A percentile compares a stretch with the other conserved stretches of the same genome.
phyloP scores from a whole-genome alignment of 768 basidiomycete genomes.

The Trametes gibbosa region DNA sequence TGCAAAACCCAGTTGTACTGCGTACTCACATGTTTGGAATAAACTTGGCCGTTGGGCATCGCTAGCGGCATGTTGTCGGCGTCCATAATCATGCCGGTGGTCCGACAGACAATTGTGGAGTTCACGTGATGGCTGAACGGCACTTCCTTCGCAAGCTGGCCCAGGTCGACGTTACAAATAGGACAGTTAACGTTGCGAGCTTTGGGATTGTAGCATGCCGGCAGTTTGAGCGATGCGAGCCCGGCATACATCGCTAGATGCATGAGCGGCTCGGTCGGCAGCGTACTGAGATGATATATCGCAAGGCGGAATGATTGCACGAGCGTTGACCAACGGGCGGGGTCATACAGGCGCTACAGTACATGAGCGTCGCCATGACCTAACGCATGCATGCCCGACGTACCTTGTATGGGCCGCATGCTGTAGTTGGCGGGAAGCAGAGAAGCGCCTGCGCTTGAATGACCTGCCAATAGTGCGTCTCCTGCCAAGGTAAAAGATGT shows the following conservation, averaged over 20 bases:
- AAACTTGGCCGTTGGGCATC: conserved; percentile 82
- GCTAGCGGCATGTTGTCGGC: conserved; percentile 91
- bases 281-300: conserved; percentile 81
- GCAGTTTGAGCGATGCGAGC: conserved; percentile 84
- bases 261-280: conserved; percentile 85
- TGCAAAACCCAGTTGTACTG: background rate
- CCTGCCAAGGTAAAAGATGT: conserved; percentile 78
- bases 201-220: conserved; percentile 67
- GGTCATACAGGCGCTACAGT: conserved; percentile 77
- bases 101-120: conserved; percentile 89
- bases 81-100: conserved; percentile 94
- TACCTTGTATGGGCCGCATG: conserved; percentile 80
- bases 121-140: conserved; percentile 93
- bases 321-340: conserved; percentile 71
- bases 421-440: conserved; percentile 68
- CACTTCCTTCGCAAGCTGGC: conserved; percentile 77
- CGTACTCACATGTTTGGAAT: conserved; percentile 74
- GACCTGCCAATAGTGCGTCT: conserved; percentile 77
- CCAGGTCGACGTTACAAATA: conserved; percentile 77
- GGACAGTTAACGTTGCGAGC: conserved; percentile 86
- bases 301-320: conserved; percentile 79
- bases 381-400: conserved; percentile 6
- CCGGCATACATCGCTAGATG: conserved; percentile 90
- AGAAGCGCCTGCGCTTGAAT: conserved; percentile 74
- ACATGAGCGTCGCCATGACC: background rate